Evolutionary conservation across 2,329 filamentous ascomycete species (phyloP).

Genomic region (Rutstroemia sp.): DNA sequence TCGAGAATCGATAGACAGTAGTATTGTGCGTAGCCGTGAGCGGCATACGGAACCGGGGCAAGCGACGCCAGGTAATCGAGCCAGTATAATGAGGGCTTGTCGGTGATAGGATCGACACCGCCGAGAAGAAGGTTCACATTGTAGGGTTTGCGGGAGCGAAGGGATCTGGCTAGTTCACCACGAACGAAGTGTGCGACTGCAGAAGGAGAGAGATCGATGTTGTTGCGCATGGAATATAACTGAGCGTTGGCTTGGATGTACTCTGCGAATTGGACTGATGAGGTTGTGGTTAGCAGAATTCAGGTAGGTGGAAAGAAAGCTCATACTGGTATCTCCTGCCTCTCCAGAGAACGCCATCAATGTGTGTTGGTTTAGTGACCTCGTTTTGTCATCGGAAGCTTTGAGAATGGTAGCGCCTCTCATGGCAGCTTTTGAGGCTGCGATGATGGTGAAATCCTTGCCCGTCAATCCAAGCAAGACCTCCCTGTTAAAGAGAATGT

Average conservation of each 20-base stretch:
- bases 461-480: slow-evolving; percentile 96
- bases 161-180: slow-evolving; percentile 80
- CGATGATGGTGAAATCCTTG: slow-evolving; percentile 98
- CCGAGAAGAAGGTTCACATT: slow-evolving; percentile 94
- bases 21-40: slow-evolving; percentile 98
- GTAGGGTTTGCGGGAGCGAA: slow-evolving; percentile 90
- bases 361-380: slow-evolving; percentile 84
- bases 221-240: slow-evolving; percentile 98
- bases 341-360: slow-evolving; percentile 94
- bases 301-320: background rate
- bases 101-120: slow-evolving; percentile 84
- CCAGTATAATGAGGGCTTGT: slow-evolving; percentile 93
- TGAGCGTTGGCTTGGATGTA: slow-evolving; percentile 98
- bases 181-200: slow-evolving; percentile 91
- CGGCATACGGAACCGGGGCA: slow-evolving; percentile 86
- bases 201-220: slow-evolving; percentile 80
- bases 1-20: slow-evolving; percentile 97
- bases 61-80: slow-evolving; percentile 90
- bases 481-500: slow-evolving; percentile 57
- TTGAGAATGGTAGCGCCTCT: slow-evolving; percentile 95
- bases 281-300: too few species aligned
- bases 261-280: slow-evolving; percentile 91
- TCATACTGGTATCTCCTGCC: slow-evolving; percentile 82
- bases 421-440: slow-evolving; percentile 97
- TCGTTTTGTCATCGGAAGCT: slow-evolving; percentile 92